phyloP scores from a whole-genome alignment of 345 rosid species.

The Eucalyptus coolabah region DNA sequence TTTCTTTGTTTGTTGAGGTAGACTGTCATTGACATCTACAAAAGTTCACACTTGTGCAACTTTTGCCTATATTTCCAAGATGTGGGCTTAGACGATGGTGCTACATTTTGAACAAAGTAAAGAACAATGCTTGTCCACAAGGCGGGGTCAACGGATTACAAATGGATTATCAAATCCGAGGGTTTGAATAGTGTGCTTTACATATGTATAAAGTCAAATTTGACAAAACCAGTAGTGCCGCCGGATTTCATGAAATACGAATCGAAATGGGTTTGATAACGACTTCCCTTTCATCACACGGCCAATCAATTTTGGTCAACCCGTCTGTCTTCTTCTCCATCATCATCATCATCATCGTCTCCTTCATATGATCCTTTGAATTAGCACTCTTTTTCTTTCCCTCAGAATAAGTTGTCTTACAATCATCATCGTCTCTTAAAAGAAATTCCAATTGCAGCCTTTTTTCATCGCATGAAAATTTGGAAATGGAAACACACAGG shows the following conservation, averaged over 20 bases:
- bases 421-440: not conserved
- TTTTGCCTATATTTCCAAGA: not conserved
- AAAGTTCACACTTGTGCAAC: not conserved
- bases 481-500: not conserved
- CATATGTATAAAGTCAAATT: not conserved
- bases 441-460: not conserved
- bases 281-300: not conserved
- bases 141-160: not conserved
- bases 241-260: not conserved
- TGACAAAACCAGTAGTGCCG: not conserved
- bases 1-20: not conserved
- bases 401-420: not conserved
- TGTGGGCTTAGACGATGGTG: not conserved
- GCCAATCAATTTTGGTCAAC: not conserved
- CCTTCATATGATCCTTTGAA: not conserved
- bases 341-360: not conserved
- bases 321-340: not conserved
- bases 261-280: not conserved
- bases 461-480: not conserved
- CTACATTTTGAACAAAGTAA: not conserved
- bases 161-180: not conserved
- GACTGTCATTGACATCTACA: not conserved
- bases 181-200: not conserved
- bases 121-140: not conserved
- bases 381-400: not conserved